These are phyloP conservation scores for Aspergillus pseudoterreus DNA, from an alignment of 2,329 filamentous ascomycete species.

Conservation along the genomic window DNA sequence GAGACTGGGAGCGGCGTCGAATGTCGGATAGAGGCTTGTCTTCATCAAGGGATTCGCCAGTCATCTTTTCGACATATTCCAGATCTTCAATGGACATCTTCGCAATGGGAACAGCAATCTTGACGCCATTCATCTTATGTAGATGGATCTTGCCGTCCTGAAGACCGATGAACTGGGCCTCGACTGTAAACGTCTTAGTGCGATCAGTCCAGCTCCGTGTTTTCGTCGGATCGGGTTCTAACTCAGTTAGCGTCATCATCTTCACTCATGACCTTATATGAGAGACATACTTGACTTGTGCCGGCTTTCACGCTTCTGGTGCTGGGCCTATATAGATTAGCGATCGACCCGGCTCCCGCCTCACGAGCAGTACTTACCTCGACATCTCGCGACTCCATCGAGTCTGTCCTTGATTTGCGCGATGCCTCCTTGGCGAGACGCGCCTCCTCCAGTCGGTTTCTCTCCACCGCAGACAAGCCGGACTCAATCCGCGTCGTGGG, in stretches of 20 bases:
- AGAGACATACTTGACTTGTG: conserved; percentile 68
- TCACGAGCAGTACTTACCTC: conserved; percentile 64
- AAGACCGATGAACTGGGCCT: conserved; percentile 91
- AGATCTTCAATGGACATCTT: conserved; percentile 97
- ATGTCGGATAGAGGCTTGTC: conserved; percentile 91
- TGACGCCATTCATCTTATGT: conserved; percentile 96
- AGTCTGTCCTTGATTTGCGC: conserved; percentile 57
- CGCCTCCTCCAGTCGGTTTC: conserved; percentile 75
- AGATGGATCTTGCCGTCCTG: conserved; percentile 96
- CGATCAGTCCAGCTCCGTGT: conserved; percentile 93
- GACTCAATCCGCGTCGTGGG: conserved; percentile 56
- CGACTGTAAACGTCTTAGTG: conserved; percentile 92
- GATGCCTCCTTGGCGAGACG: conserved; percentile 76
- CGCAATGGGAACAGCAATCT: conserved; percentile 89
- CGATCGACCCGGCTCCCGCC: background rate
- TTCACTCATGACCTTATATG: background rate
- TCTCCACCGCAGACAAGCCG: conserved; percentile 68
- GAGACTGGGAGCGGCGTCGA: conserved; percentile 42
- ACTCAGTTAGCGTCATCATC: background rate
- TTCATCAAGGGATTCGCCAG: conserved; percentile 84
- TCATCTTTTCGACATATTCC: conserved; percentile 85
- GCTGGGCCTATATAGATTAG: conserved; percentile 53
- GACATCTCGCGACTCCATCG: conserved; percentile 51
- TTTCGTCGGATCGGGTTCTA: conserved; percentile 78
- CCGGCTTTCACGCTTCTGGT: conserved; percentile 67